Base-by-base conservation (phyloP, 768 basidiomycete species). In the Lyophyllum semitale region DNA sequence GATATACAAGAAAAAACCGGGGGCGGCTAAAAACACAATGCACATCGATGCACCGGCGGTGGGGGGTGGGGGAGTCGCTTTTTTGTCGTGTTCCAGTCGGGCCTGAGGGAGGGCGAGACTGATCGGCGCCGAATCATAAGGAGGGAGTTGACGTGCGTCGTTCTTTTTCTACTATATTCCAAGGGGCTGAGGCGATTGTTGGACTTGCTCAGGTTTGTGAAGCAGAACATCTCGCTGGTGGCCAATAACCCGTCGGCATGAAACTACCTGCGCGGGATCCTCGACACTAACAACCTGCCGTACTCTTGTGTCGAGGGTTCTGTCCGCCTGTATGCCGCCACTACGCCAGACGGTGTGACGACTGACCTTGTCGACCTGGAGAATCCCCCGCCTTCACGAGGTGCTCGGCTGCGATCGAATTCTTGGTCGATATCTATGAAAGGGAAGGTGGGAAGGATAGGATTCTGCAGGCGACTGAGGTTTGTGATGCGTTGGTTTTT, bases 201-300 rank as follows among this genome's bases (percentile, higher is more conserved):
- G 43, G 32, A 18, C 7, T 45, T 41, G 23, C 45, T 4, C 61
- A 95, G 92, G 13, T 97, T 85, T 63, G 80, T 83, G n/a, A 91
- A 95, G 71, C 77, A 86, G 61, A 88, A 87, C 65, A 91, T 98
- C 49, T 83, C 89, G 18, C 73, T 88, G 11, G 92, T 91, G 4
- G 94, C 97, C 8, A 95, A 95, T 69, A 99, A 99, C 62, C 82
- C 87, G 0, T 96, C 95, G 0, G 91, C 93, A 0, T 99, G 97
- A 97, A 97, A 97, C 70, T 99, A 97, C 70, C 81, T 98, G 11
- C 84, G 96, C 57, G 97, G 91, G 8, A 66, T 89, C 18, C 80
- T 96, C 20, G 81, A 87, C 30, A 74, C 81, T 61, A 81, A 82
- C 50, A 67, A 76, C 12, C 77, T 79, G 15, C 84, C 91, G 0